Conservation (phyloP, 768 basidiomycete species). For the Boletus rubroflammeus region DNA sequence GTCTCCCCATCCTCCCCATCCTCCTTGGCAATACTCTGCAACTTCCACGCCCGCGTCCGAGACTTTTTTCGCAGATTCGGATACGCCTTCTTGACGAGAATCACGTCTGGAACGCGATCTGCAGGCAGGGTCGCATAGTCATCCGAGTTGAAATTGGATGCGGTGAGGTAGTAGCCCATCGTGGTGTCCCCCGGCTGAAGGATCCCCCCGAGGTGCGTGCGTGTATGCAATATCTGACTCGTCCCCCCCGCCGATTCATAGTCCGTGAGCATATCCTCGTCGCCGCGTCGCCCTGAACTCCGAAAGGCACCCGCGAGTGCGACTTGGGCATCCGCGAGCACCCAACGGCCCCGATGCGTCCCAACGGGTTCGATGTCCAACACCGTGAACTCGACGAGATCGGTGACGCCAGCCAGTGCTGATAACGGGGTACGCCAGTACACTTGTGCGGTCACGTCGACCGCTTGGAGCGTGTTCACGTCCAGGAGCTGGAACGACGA, state of each 20-base stretch:
- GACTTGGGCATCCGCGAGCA: conserved; percentile 88
- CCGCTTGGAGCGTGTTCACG: conserved; percentile 76
- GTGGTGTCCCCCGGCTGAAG: conserved; percentile 94
- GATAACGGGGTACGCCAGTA: conserved; percentile 96
- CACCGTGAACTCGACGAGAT: conserved; percentile 92
- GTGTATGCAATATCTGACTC: conserved; percentile 89
- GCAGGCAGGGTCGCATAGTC: conserved; percentile 67
- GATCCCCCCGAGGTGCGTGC: conserved; percentile 91
- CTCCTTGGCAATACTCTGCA: conserved; percentile 91
- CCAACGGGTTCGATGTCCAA: conserved; percentile 89
- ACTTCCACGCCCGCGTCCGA: conserved; percentile 78
- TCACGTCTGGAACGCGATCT: conserved; percentile 80
- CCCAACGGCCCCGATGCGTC: conserved; percentile 65
- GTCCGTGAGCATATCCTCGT: conserved; percentile 55
- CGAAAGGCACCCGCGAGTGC: conserved; percentile 78
- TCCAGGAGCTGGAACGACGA: conserved; percentile 91
- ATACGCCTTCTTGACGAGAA: conserved; percentile 94
- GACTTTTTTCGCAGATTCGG: conserved; percentile 91
- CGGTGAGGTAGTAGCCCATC: conserved; percentile 85
- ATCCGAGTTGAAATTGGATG: conserved; percentile 91
- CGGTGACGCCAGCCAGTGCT: conserved; percentile 73
- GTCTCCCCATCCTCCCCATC: conserved; percentile 84
- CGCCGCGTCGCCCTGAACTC: conserved; percentile 42
- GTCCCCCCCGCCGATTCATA: conserved; percentile 54
- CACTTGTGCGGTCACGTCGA: conserved; percentile 70